Base-by-base conservation (phyloP, 805 yeast species). In the Starmerella floris region DNA sequence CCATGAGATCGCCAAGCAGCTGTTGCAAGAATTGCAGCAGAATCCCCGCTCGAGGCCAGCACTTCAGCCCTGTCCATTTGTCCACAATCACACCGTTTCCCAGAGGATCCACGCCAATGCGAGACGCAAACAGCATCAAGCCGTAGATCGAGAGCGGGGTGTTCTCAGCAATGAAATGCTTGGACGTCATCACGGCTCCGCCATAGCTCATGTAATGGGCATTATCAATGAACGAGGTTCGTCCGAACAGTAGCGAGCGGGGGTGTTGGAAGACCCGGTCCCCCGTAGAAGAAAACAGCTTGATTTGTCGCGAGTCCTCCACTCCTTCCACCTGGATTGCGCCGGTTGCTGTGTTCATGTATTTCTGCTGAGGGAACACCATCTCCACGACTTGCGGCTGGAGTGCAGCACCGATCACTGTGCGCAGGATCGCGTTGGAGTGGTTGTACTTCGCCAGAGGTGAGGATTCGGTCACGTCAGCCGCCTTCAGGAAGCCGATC, bases 1-100 rank as follows among this genome's bases (percentile, higher is more conserved):
- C 79, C 42, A 88, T 72, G 0, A 81, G 74, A 17, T 68, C 64
- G 55, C 85, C 94, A 26, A 88, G 60, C 37, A 83, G 57, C 10
- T 62, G 55, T 52, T 94, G 65, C 43, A 88, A 62, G 45, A 79
- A 74, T 44, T 82, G 80, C 25, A 87, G 70, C 37, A 88, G 63
- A 2, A 88, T 94, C 1, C 87, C 97, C 54, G 87, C 83, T 51
- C 91, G 82, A 50, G 94, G 80, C 96, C 96, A 88, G 1, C 95
- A 83, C 48, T 83, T 69, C 11, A 88, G 69, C 0, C 95, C 93
- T 27, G 83, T 62, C 96, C 97, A 87, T n/a, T 70, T 70, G 51
- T 83, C 95, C 42, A 88, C 63, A 8, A 84, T 76, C 28, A 91
- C 73, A 20, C 96, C 96, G 11, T 56, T 49, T 0, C 95, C 93